Evolutionary conservation across 768 basidiomycete genomes (phyloP), one percentile per base, ranked within the genome.

Genomic region (Cystobasidium ongulense): DNA sequence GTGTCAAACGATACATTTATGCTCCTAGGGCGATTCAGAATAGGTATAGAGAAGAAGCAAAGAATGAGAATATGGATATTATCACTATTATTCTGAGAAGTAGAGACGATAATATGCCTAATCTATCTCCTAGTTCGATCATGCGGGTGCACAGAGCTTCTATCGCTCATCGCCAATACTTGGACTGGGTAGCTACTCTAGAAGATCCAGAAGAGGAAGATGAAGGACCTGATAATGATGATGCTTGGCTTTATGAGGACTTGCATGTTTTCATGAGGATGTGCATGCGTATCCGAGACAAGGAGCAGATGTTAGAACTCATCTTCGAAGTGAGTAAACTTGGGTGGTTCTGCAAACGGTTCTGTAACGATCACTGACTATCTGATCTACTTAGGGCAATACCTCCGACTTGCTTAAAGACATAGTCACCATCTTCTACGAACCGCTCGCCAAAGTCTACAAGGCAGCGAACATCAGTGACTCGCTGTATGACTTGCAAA

Each of bases 401-500:
- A 98, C 96, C 0, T 88, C 95, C 1, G 96, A 98, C 38, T 84
- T 99, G 29, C 83, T 99, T 78, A 97, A 94, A 81, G 96, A 99
- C 80, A 97, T 99, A 74, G 92, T 99, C 78, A 97, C 96, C 23
- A 98, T 99, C 73, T 99, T 99, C 82, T 99, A 99, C 81, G 83
- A 93, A 0, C 96, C 96, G 1, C 83, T 99, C 29, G 96, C 96
- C 1, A 91, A 95, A 79, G 96, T 98, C 0, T 99, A 98, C 82
- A 88, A 90, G 78, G 96, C 96, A 11, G 96, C 96, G 4, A 96
- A 90, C 80, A 97, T 99, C 67, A 89, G 90, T 13, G 95, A 98
- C 80, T 98, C 94, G 0, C 80, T 99, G 0, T 84, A 87, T 35
- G 96, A 98, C 80, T 78, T 97, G 62, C 96, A 98, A 81, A 91